phyloP scores from a whole-genome alignment of 768 basidiomycete species.

The Cystobasidium onofrii region DNA sequence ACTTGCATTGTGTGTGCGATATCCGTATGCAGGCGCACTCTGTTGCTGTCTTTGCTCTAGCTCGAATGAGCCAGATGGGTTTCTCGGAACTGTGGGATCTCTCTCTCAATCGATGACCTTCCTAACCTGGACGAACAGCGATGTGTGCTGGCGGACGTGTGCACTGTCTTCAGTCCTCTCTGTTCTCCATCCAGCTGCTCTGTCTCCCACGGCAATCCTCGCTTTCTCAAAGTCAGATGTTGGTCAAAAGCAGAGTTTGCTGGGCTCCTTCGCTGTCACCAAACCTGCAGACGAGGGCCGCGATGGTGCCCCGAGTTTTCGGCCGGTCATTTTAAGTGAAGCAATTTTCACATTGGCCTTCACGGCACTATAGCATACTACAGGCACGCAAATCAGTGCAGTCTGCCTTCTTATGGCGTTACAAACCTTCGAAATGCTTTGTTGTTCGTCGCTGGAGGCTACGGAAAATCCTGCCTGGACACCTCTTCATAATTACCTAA shows the following conservation, averaged over 20 bases:
- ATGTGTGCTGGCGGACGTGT: too few relatives aligned
- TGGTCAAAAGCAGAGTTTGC: conserved; percentile 1
- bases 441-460: neutral
- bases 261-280: neutral
- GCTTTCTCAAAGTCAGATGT: neutral
- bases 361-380: neutral
- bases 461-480: neutral
- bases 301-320: neutral
- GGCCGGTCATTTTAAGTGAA: neutral
- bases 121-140: neutral
- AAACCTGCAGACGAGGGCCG: neutral
- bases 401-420: too few relatives aligned
- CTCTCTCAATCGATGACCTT: neutral
- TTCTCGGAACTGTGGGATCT: too few relatives aligned
- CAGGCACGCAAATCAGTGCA: neutral
- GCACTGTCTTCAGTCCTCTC: neutral
- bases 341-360: too few relatives aligned
- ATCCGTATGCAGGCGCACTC: too few relatives aligned
- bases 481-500: neutral
- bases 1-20: neutral
- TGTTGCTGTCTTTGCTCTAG: too few relatives aligned
- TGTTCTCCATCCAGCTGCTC: neutral
- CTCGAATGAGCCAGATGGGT: too few relatives aligned
- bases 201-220: too few relatives aligned
- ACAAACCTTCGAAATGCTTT: too few relatives aligned